phyloP scores from a whole-genome alignment of 495 filamentous ascomycete species.

The Neurospora sublineolata region DNA sequence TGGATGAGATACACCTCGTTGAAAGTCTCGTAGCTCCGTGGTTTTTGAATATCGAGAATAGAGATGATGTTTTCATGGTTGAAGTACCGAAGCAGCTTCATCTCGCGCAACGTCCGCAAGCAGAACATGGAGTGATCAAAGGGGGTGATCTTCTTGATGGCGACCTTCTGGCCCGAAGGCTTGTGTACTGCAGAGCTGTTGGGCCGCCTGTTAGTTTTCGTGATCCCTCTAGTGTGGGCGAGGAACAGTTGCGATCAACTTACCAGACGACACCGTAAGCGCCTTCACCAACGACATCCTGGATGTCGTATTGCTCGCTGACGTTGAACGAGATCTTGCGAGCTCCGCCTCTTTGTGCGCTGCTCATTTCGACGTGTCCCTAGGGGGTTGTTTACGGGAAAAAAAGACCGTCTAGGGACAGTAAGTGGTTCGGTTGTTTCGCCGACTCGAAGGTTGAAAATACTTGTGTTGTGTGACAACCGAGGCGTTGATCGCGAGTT shows the following conservation, averaged over 20 bases:
- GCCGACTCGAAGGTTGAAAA: not conserved
- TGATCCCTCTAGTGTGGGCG: not conserved
- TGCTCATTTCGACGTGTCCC: conserved; percentile 18
- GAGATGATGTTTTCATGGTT: conserved; percentile 99
- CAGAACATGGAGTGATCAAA: conserved; percentile 99
- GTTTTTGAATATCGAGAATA: conserved; percentile 97
- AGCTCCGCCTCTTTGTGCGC: conserved; percentile 40
- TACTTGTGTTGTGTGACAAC: not conserved
- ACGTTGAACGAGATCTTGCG: conserved; percentile 99
- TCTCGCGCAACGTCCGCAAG: conserved; percentile 90
- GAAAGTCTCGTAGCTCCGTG: conserved; percentile 88
- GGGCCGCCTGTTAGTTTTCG: not conserved
- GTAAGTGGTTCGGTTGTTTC: not conserved
- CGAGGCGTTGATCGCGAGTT: not conserved
- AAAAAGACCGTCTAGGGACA: conserved; percentile 10
- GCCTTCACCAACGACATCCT: conserved; percentile 97
- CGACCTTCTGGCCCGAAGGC: conserved; percentile 95
- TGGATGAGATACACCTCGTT: conserved; percentile 98
- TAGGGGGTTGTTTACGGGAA: not conserved
- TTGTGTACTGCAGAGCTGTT: conserved; percentile 92
- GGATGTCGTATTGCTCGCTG: conserved; percentile 98
- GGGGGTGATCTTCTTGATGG: conserved; percentile 99
- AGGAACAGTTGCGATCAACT: conserved; percentile 17
- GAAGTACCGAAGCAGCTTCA: conserved; percentile 98
- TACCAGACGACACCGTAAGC: conserved; percentile 99